Evolutionary conservation across 2,329 filamentous ascomycete species (phyloP), one percentile per base, ranked within the genome.

Genomic region (Coniochaeta prunicola): DNA sequence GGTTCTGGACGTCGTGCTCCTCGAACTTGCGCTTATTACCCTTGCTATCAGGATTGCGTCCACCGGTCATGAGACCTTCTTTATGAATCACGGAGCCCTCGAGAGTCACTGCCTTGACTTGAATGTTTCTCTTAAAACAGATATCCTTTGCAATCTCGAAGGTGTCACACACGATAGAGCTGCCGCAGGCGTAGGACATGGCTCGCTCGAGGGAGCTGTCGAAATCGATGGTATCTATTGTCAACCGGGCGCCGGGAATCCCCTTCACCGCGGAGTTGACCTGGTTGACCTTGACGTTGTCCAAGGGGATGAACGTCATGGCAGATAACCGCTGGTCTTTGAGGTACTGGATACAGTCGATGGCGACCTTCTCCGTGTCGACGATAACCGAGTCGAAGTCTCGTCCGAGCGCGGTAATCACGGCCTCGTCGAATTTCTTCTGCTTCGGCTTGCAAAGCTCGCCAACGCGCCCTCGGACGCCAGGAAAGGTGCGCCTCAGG

Each of bases 1-100:
- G 79, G 61, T 90, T 90, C 64, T 96, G 90, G 31, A 97, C 85
- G 65, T 97, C 92, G 8, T 89, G 85, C 66, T 97, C 92, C 67
- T 96, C 92, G 74, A 96, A 97, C 57, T 89, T 84, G 59, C 91
- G 88, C 63, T 91, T 89, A 60, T 84, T 84, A 58, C 87, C 86
- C 70, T 89, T 90, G 53, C 86, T 83, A 53, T 89, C 85, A 1
- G 86, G 87, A 31, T 91, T 88, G 62, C 92, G 89, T 64, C 94
- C 94, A 79, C 94, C 94, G 55, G 94, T 97, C 89, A 99, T 97
- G 57, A 96, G 81, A 68, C 94, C 94, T 53, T 90, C 92, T 71
- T 97, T 97, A 77, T 96, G 92, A 63, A 99, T 97, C 61, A 99
- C 89, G 58, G 89, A 93, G n/a, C 94, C 94, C 69, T 97, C 92